phyloP scores from a whole-genome alignment of 2,329 filamentous ascomycete species.

The Trichophyton equinum region DNA sequence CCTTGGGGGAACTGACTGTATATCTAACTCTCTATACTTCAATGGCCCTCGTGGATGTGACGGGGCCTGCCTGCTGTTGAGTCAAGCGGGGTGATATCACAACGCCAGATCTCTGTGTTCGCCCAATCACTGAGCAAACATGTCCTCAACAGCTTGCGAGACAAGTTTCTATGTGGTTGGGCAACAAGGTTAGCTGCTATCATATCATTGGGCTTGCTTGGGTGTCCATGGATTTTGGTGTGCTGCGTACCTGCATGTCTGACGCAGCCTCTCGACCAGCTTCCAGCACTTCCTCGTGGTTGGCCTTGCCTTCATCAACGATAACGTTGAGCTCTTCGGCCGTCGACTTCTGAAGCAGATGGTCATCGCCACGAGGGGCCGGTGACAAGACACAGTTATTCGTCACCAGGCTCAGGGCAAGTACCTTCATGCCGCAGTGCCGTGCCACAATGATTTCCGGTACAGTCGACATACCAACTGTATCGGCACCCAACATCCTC shows the following conservation, averaged over 20 bases:
- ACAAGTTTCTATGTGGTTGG: slow-evolving; percentile 25
- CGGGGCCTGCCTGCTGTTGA: background rate
- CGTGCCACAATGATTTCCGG: slow-evolving; percentile 55
- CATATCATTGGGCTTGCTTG: slow-evolving; percentile 3
- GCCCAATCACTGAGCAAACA: slow-evolving; percentile 9
- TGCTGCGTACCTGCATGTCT: slow-evolving; percentile 45
- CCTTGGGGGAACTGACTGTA: background rate
- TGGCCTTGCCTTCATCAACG: slow-evolving; percentile 48
- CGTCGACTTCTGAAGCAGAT: slow-evolving; percentile 39
- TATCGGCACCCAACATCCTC: slow-evolving; percentile 48
- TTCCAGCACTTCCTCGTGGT: slow-evolving; percentile 54
- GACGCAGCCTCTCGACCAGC: slow-evolving; percentile 47
- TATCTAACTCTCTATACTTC: background rate
- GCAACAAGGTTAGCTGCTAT: slow-evolving; percentile 6
- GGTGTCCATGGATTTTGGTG: background rate
- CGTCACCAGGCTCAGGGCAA: slow-evolving; percentile 55
- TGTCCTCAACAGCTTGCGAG: slow-evolving; percentile 21
- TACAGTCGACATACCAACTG: slow-evolving; percentile 60
- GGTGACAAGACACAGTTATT: slow-evolving; percentile 51
- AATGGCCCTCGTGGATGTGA: background rate
- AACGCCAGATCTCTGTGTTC: background rate
- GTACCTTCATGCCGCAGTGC: slow-evolving; percentile 49
- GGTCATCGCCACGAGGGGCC: slow-evolving; percentile 46
- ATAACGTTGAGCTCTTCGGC: slow-evolving; percentile 41
- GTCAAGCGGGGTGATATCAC: background rate